These are phyloP conservation scores for Bathelium albidoporum DNA, from an alignment of 495 filamentous ascomycete species.

Conservation along the genomic window DNA sequence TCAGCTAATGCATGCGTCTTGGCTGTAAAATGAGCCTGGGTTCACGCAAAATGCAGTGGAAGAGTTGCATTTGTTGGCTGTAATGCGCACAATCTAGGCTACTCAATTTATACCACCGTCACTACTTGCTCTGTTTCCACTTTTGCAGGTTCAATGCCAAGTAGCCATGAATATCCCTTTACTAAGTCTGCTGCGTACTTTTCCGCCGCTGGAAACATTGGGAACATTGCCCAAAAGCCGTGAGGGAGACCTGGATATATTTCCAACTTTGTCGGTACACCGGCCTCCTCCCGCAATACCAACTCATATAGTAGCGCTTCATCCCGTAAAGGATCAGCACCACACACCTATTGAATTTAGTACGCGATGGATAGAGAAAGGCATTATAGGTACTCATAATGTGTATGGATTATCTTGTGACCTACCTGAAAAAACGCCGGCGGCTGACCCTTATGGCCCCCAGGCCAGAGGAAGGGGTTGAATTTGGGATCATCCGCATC, in stretches of 20 bases:
- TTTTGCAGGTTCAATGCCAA: neutral
- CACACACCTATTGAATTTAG: constrained; percentile 23
- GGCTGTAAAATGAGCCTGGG: too few species aligned
- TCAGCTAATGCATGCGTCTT: too few species aligned
- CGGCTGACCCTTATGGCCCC: constrained; percentile 6
- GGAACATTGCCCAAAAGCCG: constrained; percentile 26
- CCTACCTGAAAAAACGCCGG: constrained; percentile 15
- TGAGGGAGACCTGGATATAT: constrained; percentile 30
- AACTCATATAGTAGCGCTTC: constrained; percentile 34
- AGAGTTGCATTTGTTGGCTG: neutral
- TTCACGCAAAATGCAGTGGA: neutral
- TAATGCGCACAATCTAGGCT: neutral
- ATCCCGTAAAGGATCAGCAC: constrained; percentile 33
- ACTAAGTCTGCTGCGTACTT: neutral
- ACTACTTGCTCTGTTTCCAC: neutral
- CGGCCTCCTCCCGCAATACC: constrained; percentile 19
- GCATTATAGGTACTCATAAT: too few species aligned
- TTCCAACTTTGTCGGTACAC: constrained; percentile 13
- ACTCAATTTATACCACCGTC: neutral
- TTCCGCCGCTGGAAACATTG: neutral
- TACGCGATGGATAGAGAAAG: neutral
- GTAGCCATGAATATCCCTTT: neutral
- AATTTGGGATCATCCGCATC: constrained; percentile 9
- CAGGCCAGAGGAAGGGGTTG: constrained; percentile 8
- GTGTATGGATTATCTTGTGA: too few species aligned